These are phyloP conservation scores for Cochlearia excelsa DNA, from an alignment of 345 rosid species.

Conservation along the genomic window DNA sequence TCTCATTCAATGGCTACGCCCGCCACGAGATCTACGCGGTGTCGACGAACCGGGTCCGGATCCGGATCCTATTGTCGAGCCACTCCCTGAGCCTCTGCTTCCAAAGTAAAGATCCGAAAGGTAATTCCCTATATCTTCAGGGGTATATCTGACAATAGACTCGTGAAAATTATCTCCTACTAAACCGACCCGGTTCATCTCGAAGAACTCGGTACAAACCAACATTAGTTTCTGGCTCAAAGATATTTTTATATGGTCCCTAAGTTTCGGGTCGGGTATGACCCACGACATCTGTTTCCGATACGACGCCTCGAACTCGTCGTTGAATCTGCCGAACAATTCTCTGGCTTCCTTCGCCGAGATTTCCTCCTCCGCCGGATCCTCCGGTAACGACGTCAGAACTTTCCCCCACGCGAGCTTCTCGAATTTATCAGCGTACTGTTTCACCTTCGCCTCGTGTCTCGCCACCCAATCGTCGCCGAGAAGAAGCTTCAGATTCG, in stretches of 20 bases:
- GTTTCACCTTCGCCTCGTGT: conserved; percentile 60
- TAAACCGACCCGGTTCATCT: conserved; percentile 39
- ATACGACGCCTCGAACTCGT: conserved; percentile 58
- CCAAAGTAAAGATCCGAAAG: conserved; percentile 50
- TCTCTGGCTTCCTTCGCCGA: conserved; percentile 38
- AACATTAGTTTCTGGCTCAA: conserved; percentile 44
- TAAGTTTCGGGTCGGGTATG: conserved; percentile 55
- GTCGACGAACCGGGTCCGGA: conserved; percentile 33
- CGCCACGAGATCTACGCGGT: conserved; percentile 20
- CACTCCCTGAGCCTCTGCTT: conserved; percentile 35
- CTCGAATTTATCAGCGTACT: conserved; percentile 68
- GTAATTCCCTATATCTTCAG: conserved; percentile 64
- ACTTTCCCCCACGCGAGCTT: conserved; percentile 74
- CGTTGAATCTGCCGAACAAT: conserved; percentile 48
- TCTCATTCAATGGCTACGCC: conserved; percentile 27
- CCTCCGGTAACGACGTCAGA: conserved; percentile 46
- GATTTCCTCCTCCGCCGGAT: conserved; percentile 35
- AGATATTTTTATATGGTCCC: conserved; percentile 58
- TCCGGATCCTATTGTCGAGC: conserved; percentile 29
- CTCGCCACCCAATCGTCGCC: conserved; percentile 71
- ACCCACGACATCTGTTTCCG: conserved; percentile 65
- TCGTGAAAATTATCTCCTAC: conserved; percentile 24
- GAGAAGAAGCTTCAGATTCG: conserved; percentile 54
- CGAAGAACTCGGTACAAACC: conserved; percentile 51
- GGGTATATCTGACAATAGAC: conserved; percentile 52